Percentiles rank a stretch among this genome's conserved stretches.
phyloP scores from a whole-genome alignment of 139 green algal genomes.

The Closterium sp. region DNA sequence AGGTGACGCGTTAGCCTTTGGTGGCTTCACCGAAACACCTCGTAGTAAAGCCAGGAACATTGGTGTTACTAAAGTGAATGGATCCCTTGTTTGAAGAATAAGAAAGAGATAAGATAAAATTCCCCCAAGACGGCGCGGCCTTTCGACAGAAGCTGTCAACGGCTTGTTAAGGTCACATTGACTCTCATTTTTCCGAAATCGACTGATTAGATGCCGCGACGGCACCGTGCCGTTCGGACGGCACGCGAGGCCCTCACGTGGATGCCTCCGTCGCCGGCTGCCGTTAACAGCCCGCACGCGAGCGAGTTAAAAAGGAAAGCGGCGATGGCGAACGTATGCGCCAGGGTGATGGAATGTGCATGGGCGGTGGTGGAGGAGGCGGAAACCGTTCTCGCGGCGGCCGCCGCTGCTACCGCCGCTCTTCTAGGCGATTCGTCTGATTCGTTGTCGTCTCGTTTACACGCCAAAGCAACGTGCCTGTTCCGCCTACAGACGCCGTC shows the following conservation, averaged over 20 bases:
- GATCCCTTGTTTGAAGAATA: no score
- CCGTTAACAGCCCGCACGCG: not conserved
- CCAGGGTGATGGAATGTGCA: not conserved
- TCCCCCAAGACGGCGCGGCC: no score
- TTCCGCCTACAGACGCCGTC: not conserved
- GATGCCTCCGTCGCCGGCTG: not conserved
- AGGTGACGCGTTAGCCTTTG: no score
- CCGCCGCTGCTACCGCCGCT: not conserved
- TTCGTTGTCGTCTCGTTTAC: not conserved
- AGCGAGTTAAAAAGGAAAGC: not conserved
- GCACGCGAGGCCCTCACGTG: not conserved
- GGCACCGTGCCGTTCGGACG: not conserved
- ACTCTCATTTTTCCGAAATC: not conserved
- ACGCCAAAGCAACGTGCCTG: not conserved
- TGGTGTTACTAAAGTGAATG: no score
- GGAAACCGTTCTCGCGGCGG: not conserved
- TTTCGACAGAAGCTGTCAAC: no score
- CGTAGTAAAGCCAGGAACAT: no score
- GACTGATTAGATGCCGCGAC: not conserved
- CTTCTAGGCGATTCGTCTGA: not conserved
- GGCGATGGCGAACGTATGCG: not conserved
- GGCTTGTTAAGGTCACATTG: no score
- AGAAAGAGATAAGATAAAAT: no score
- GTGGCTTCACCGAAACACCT: no score
- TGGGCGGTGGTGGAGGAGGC: not conserved